Base-by-base conservation (phyloP, 208 protist species). In the Leishmania mexicana region DNA sequence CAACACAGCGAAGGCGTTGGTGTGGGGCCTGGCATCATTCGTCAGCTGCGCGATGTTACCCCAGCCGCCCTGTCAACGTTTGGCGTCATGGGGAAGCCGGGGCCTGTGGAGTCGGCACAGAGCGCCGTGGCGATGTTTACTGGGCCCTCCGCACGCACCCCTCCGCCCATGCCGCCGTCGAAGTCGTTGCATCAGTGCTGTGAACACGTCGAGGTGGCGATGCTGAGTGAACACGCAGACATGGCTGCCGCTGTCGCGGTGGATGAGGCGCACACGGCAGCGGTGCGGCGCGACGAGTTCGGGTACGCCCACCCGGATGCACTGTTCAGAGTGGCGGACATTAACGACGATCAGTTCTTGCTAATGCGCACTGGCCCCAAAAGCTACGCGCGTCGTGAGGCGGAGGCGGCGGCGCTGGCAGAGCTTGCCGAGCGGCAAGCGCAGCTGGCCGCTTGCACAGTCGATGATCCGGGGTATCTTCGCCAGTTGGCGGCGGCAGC, bases 271-370 rank as follows among this genome's bases (percentile, higher is more conserved):
- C 21, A 38, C 42, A 38, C 15, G 28, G 75, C 7, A 31, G 54
- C 19, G 1, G 78, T 86, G 74, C 87, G 78, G 21, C 75, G 67
- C 28, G 89, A 93, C 53, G 80, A 75, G 42, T 49, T 81, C 40
- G 90, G 87, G 45, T 89, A 91, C 51, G 54, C 73, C 15, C 91
- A 96, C 57, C 81, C 86, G 8, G 85, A 85, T 19, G 76, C 77
- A 10, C 81, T 88, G 72, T 96, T 94, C 81, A 80, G 86, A 17
- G 84, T 96, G 28, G 85, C 88, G 2, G 91, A 96, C 81, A 95
- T 97, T 79, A 97, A 96, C 81, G 92, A 96, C 78, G 92, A 97
- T 64, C 90, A 91, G 35, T 94, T 89, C 65, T n/a, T 95, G 40
- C 78, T 78, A 40, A 45, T 87, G 76, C 89, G 91, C 28, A 85